These are phyloP conservation scores for Lomentospora prolificans DNA, from an alignment of 2,329 filamentous ascomycete species.

Conservation along the genomic window DNA sequence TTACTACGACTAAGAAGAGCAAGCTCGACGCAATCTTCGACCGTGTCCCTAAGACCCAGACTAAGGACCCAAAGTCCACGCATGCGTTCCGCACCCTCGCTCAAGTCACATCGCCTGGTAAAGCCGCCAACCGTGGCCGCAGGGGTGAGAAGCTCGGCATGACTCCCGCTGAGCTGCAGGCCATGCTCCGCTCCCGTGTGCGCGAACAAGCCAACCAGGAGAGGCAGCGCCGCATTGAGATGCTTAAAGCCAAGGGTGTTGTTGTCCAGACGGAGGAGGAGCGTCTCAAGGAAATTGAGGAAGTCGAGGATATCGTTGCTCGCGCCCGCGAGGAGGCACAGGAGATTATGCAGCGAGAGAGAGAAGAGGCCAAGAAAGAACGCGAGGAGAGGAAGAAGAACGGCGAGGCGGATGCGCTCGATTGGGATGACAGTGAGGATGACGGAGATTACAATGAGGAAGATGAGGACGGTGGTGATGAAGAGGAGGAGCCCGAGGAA, in stretches of 20 bases:
- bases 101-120: conserved; percentile 56
- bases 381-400: conserved; percentile 34
- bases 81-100: conserved; percentile 65
- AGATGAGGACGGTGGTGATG: conserved; percentile 23
- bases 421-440: conserved; percentile 47
- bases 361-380: conserved; percentile 59
- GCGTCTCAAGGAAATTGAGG: conserved; percentile 67
- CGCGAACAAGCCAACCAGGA: conserved; percentile 71
- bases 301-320: conserved; percentile 81
- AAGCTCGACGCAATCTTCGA: conserved; percentile 59
- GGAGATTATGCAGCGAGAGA: conserved; percentile 69
- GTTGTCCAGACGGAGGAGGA: conserved; percentile 79
- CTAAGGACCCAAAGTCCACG: conserved; percentile 54
- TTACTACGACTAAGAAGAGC: conserved; percentile 39
- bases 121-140: conserved; percentile 29
- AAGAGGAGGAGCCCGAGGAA: conserved; percentile 27
- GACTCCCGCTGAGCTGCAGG: conserved; percentile 59
- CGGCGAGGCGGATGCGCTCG: conserved; percentile 38
- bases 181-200: conserved; percentile 58
- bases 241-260: conserved; percentile 70
- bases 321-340: conserved; percentile 73
- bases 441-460: conserved; percentile 37
- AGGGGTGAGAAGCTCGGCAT: conserved; percentile 44
- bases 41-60: conserved; percentile 51
- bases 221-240: conserved; percentile 65